A percentile compares a stretch with the other conserved stretches of the same genome.
Evolutionary conservation across 768 basidiomycete species (phyloP).

Genomic region (Mycena galopus): DNA sequence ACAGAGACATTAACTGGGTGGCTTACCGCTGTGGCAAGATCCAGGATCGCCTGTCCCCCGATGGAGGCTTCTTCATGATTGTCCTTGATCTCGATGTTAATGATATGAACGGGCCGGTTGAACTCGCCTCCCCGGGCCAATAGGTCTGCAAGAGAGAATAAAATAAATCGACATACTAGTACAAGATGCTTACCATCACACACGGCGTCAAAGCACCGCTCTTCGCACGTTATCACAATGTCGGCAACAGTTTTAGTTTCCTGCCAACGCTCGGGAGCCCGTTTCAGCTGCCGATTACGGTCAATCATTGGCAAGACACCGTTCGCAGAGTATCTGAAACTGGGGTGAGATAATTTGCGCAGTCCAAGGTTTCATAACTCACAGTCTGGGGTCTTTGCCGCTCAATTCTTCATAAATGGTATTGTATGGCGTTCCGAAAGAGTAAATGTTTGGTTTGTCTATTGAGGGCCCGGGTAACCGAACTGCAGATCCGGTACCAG

Average conservation of each 20-base stretch:
- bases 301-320: constrained; percentile 97
- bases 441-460: constrained; percentile 97
- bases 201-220: constrained; percentile 97
- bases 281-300: constrained; percentile 91
- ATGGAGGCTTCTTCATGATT: constrained; percentile 98
- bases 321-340: constrained; percentile 87
- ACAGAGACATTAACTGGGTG: constrained; percentile 12
- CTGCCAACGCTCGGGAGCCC: constrained; percentile 97
- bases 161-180: not conserved
- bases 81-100: constrained; percentile 99
- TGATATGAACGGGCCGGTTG: constrained; percentile 94
- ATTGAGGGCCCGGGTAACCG: constrained; percentile 95
- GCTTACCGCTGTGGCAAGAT: constrained; percentile 89
- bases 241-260: constrained; percentile 92
- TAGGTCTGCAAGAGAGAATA: constrained; percentile 69
- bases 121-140: constrained; percentile 90
- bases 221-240: constrained; percentile 98
- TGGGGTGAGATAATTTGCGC: not conserved
- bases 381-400: constrained; percentile 88
- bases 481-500: constrained; percentile 96
- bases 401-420: constrained; percentile 92
- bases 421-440: constrained; percentile 97
- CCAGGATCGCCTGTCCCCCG: constrained; percentile 95
- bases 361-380: constrained; percentile 46
- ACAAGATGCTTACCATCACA: constrained; percentile 83